phyloP scores from a whole-genome alignment of 177 flowering plant species.

The Vitis hybrid region DNA sequence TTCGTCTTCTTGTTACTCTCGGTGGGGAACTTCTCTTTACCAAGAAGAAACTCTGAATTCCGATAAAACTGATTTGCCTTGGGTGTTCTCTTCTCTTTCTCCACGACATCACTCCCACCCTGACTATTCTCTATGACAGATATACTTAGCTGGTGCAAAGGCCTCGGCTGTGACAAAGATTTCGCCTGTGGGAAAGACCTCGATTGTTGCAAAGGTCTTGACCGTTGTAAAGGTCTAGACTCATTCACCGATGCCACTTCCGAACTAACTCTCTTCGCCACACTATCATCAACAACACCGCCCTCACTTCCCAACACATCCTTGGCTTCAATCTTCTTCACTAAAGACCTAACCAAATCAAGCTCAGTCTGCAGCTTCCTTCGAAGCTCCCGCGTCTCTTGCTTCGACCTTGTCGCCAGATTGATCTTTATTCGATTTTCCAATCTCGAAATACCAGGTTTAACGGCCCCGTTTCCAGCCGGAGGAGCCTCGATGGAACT shows the following conservation, averaged over 20 bases:
- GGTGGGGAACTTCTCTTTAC: slow-evolving; percentile 53
- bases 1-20: slow-evolving; percentile 65
- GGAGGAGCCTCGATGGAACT: slow-evolving; percentile 3
- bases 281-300: slow-evolving; percentile 21
- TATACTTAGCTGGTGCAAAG: slow-evolving; percentile 42
- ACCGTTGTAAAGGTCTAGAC: slow-evolving; percentile 42
- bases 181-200: slow-evolving; percentile 38
- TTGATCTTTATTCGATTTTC: slow-evolving; percentile 33
- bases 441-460: slow-evolving; percentile 14
- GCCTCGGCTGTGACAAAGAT: slow-evolving; percentile 20
- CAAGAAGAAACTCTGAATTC: slow-evolving; percentile 58
- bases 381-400: slow-evolving; percentile 44
- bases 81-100: slow-evolving; percentile 67
- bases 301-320: slow-evolving; percentile 17
- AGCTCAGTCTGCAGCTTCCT: slow-evolving; percentile 55
- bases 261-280: slow-evolving; percentile 27
- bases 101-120: slow-evolving; percentile 34
- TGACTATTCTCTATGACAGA: slow-evolving; percentile 48
- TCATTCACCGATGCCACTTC: slow-evolving; percentile 29
- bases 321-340: slow-evolving; percentile 36
- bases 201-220: slow-evolving; percentile 17
- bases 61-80: slow-evolving; percentile 60
- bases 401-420: slow-evolving; percentile 37
- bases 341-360: slow-evolving; percentile 41
- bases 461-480: slow-evolving; percentile 22